phyloP scores from a whole-genome alignment of 768 basidiomycete species.

The Collybia nuda region DNA sequence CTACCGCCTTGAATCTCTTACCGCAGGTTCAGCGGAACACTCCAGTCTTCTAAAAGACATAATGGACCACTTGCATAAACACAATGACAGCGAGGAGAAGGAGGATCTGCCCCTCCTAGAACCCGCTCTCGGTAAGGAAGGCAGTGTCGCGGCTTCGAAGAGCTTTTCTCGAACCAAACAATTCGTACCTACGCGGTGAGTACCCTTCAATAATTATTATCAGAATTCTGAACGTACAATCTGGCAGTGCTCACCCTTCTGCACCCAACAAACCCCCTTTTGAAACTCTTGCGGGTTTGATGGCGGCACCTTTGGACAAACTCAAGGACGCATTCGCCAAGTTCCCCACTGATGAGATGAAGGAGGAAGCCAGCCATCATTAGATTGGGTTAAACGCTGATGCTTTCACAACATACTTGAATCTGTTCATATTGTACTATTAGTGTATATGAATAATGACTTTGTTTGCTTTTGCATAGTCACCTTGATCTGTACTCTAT shows the following conservation, averaged over 20 bases:
- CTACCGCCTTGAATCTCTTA: constrained; percentile 41
- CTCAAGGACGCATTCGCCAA: constrained; percentile 53
- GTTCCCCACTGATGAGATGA: constrained; percentile 58
- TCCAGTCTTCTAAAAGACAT: constrained; percentile 38
- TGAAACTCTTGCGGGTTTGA: constrained; percentile 56
- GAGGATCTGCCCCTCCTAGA: constrained; percentile 58
- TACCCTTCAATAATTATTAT: not conserved
- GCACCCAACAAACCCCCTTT: constrained; percentile 59
- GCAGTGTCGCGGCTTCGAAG: constrained; percentile 41
- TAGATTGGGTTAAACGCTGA: too few species aligned
- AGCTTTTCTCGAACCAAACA: constrained; percentile 58
- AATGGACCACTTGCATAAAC: constrained; percentile 48
- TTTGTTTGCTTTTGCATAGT: too few species aligned
- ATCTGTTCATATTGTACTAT: too few species aligned
- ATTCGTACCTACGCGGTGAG: constrained; percentile 60
- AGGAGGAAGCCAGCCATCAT: constrained; percentile 18
- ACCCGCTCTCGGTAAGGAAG: constrained; percentile 41
- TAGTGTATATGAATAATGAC: too few species aligned
- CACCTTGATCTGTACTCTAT: too few species aligned
- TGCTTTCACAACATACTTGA: too few species aligned
- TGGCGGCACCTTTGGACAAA: constrained; percentile 58
- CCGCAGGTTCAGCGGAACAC: constrained; percentile 42
- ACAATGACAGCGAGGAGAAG: constrained; percentile 58
- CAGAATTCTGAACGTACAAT: not conserved
- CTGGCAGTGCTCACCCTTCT: constrained; percentile 44